Evolutionary conservation across 495 filamentous ascomycete genomes (phyloP), one percentile per base, ranked within the genome.

Genomic region (Penicillium argentinense): DNA sequence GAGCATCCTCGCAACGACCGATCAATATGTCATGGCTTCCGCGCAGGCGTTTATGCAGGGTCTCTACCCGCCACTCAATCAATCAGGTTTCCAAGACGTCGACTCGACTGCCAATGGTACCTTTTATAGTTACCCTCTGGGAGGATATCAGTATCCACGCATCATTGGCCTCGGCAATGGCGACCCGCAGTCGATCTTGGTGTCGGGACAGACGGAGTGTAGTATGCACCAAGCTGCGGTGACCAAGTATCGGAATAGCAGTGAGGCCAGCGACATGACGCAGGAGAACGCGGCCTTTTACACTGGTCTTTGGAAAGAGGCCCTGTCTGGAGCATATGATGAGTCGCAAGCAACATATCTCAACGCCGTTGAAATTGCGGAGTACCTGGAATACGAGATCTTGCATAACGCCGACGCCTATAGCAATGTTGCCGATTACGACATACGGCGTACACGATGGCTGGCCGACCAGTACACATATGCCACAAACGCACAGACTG

Each of bases 11-110:
- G 60, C 76, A 0, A 66, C 67, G 6, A 68, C 77, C 26, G 64
- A 80, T 43, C 68, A 77, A 34, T 73, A 73, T 42, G 68, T 74
- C 12, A 61, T 75, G 38, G 80, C 71, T 14, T 86, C 86, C 4
- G 86, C 85, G 1, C 74, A 84, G 53, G 86, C 82, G 5, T 95
- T 92, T 58, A 74, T 92, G 57, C 87, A 91, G 68, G 88, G 85
- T 7, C 70, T 95, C 7, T 95, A 95, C 58, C 88, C 89, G 12
- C 87, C 89, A 3, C 71, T 79, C 16, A 54, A 64, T 14, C 60
- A 68, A 13, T 53, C 60, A 9, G 65, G 72, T 14, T 56, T 67
- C 17, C 72, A 75, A 37, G 70, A 65, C 34, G 32, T 54, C 13
- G 62, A 74, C 27, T 42, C 43, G 19, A 54, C 59, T 4, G 79